phyloP scores from a whole-genome alignment of 495 filamentous ascomycete species.

The Thermochaetoides thermophila region DNA sequence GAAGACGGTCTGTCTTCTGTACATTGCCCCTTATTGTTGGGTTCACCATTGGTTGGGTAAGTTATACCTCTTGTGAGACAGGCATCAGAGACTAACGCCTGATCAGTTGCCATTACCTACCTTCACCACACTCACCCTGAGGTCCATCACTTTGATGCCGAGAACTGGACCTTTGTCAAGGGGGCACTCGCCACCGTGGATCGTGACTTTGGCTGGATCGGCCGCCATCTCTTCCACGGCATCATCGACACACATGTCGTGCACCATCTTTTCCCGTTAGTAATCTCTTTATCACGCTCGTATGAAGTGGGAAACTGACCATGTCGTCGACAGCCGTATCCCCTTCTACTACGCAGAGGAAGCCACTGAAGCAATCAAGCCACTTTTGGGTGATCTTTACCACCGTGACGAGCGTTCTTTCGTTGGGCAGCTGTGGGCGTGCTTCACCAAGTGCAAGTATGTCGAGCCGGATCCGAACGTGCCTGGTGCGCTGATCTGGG shows the following conservation, averaged over 20 bases:
- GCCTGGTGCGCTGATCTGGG: constrained; percentile 22
- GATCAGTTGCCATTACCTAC: constrained; percentile 69
- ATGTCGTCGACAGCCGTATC: constrained; percentile 51
- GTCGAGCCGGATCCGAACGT: constrained; percentile 19
- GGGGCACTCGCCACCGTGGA: constrained; percentile 80
- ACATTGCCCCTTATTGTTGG: constrained; percentile 86
- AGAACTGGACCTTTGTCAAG: constrained; percentile 72
- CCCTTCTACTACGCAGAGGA: constrained; percentile 86
- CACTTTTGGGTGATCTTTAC: constrained; percentile 68
- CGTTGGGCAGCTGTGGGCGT: constrained; percentile 21
- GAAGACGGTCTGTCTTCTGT: constrained; percentile 76
- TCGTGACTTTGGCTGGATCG: constrained; percentile 76
- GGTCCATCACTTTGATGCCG: constrained; percentile 62
- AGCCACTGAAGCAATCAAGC: constrained; percentile 68
- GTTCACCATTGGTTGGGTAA: constrained; percentile 91
- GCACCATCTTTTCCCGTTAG: constrained; percentile 60
- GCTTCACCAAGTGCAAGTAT: constrained; percentile 20
- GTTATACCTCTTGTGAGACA: constrained; percentile 11
- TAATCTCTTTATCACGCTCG: no score
- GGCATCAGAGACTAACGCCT: constrained; percentile 15
- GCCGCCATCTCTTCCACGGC: constrained; percentile 70
- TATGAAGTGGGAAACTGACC: no score
- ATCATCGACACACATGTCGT: constrained; percentile 85
- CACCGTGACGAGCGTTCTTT: constrained; percentile 36
- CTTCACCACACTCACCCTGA: constrained; percentile 80